phyloP scores from a whole-genome alignment of 352 stramenopile genomes.

The Phytopythium chamaehyphon region DNA sequence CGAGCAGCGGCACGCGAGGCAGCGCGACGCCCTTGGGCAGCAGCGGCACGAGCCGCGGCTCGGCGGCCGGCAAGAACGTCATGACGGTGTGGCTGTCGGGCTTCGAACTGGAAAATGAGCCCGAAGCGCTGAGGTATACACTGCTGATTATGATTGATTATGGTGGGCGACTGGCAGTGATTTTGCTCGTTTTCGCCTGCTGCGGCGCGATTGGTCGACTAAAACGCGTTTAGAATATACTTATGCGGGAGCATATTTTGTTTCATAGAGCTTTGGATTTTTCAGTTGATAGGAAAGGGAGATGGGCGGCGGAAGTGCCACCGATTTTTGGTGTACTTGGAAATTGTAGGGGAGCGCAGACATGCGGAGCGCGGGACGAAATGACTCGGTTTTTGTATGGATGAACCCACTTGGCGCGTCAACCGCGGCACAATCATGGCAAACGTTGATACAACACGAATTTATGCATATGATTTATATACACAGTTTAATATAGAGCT shows the following conservation, averaged over 20 bases:
- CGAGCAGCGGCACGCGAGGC: not conserved
- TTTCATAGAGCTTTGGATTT: too few species aligned
- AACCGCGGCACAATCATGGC: constrained; percentile 3
- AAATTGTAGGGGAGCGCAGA: too few species aligned
- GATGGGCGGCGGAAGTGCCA: too few species aligned
- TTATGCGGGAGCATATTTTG: too few species aligned
- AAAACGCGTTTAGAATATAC: too few species aligned
- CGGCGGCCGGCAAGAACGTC: not conserved
- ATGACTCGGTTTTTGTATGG: too few species aligned
- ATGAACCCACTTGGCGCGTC: not conserved
- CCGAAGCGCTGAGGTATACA: not conserved
- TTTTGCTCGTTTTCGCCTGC: not conserved
- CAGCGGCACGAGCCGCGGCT: constrained; percentile 10
- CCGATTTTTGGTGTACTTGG: too few species aligned
- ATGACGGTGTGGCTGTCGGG: not conserved
- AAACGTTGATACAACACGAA: not conserved
- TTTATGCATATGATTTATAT: not conserved
- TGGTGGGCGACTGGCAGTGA: not conserved
- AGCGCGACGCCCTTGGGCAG: not conserved
- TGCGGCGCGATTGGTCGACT: not conserved
- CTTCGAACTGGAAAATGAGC: not conserved
- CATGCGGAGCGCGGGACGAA: too few species aligned
- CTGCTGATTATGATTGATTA: not conserved
- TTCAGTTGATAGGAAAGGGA: too few species aligned
- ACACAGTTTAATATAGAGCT: not conserved